phyloP scores from a whole-genome alignment of 2,329 filamentous ascomycete species.

The Chaetomium globosum region DNA sequence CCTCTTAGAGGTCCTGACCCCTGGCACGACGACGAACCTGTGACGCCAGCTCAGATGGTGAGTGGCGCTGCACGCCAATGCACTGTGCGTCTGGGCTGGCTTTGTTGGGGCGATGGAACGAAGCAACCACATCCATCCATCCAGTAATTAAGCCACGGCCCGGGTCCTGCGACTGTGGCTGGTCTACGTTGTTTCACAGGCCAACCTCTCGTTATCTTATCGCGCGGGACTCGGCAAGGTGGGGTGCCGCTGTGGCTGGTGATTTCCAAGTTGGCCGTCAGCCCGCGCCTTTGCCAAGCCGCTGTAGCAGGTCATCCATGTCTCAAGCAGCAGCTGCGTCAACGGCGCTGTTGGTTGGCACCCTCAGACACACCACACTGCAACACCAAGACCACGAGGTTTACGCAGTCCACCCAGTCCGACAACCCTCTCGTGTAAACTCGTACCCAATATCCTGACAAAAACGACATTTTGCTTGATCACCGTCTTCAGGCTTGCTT shows the following conservation, averaged over 20 bases:
- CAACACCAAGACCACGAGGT: constrained; percentile 11
- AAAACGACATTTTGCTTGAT: neutral
- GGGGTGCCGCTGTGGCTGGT: constrained; percentile 23
- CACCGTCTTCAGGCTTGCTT: neutral
- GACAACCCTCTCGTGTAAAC: neutral
- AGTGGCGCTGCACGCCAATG: constrained; percentile 16
- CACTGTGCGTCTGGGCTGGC: neutral
- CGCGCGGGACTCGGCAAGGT: neutral
- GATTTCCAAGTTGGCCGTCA: constrained; percentile 9
- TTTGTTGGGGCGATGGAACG: neutral
- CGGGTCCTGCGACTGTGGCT: neutral
- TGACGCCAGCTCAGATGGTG: constrained; percentile 22
- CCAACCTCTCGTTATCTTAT: constrained; percentile 11
- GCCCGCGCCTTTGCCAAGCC: constrained; percentile 28
- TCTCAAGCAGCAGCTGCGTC: constrained; percentile 28
- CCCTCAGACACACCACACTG: constrained; percentile 5
- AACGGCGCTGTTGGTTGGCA: constrained; percentile 28
- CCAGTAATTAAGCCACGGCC: neutral
- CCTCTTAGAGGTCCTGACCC: constrained; percentile 2
- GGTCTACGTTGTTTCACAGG: neutral
- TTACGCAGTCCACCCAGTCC: neutral
- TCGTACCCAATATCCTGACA: neutral
- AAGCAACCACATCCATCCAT: neutral
- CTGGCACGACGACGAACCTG: constrained; percentile 7
- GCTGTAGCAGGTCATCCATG: constrained; percentile 25